A percentile compares a stretch with the other conserved stretches of the same genome.
Conservation (phyloP, 768 basidiomycete genomes). For the Agrocybe praecox region DNA sequence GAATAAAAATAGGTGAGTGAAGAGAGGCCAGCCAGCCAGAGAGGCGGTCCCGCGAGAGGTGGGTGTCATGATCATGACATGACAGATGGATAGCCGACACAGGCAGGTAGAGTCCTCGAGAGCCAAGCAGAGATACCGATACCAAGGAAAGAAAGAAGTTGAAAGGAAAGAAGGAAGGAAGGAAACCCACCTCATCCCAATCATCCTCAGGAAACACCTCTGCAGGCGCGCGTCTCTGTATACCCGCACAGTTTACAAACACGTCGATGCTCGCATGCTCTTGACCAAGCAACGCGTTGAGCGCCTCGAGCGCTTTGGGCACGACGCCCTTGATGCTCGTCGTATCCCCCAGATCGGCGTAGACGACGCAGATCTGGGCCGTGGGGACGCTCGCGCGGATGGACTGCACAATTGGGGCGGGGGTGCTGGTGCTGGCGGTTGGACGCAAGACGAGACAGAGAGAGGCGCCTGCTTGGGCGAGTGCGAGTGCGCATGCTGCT, state of each 20-base stretch:
- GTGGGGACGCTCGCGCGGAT: slow-evolving; percentile 30
- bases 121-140: too few species aligned
- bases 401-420: slow-evolving; percentile 26
- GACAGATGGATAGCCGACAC: too few species aligned
- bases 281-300: slow-evolving; percentile 7
- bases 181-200: slow-evolving; percentile 62
- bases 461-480: slow-evolving; percentile 51
- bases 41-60: too few species aligned
- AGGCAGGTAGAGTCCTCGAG: too few species aligned
- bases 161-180: background rate
- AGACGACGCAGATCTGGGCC: slow-evolving; percentile 32
- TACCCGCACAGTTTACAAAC: slow-evolving; percentile 74
- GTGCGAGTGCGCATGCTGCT: slow-evolving; percentile 50
- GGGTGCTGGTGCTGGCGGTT: slow-evolving; percentile 6
- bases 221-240: slow-evolving; percentile 59
- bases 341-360: slow-evolving; percentile 44
- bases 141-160: background rate
- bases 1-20: too few species aligned
- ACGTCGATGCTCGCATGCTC: slow-evolving; percentile 46
- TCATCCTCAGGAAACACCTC: slow-evolving; percentile 64
- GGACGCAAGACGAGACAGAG: slow-evolving; percentile 47
- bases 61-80: too few species aligned
- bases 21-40: too few species aligned
- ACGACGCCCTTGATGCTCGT: slow-evolving; percentile 43
- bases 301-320: slow-evolving; percentile 33